Evolutionary conservation across 2,329 filamentous ascomycete species (phyloP), one percentile per base, ranked within the genome.

Genomic region (Colletotrichum aenigma): DNA sequence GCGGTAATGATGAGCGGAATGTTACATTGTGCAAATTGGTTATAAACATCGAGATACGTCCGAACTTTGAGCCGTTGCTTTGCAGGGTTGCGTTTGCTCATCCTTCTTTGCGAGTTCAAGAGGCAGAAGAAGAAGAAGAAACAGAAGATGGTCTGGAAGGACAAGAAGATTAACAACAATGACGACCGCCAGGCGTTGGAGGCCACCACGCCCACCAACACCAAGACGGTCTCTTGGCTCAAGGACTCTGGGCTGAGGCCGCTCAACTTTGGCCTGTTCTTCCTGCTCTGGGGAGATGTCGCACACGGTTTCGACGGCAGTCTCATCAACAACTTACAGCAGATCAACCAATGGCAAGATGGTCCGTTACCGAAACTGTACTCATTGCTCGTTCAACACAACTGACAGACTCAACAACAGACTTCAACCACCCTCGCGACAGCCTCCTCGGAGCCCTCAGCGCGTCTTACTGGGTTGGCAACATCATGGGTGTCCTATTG

Each of bases 301-400:
- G 89, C 88, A 6, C 88, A 86, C 72, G 87, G 87, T 1, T 89
- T 88, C 38, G 87, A 89, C 76, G 87, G 86, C 3, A 86, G 84
- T 16, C 86, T 90, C 82, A 87, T 89, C 83, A 89, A 89, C 74
- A 86, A 85, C 12, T 78, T 90, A 2, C 88, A 90, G 74, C 82
- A 85, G 0, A 80, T 88, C 3, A 78, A 81, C 0, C 80, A 83
- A n/a, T 88, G 86, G 86, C 81, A 87, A 55, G 80, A 83, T 28
- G 73, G 70, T n/a, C 86, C 28, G 73, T 56, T 12, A 2, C 43
- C 43, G 4, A 12, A 36, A 28, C 56, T n/a, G 2, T 10, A 26
- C 15, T 3, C 16, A 0, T 7, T 15, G 12, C 4, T 21, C 2
- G 16, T 5, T 5, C 10, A 3, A 18, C 2, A 9, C n/a, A 12